Base-by-base conservation (phyloP, 495 filamentous ascomycete species). In the Penicilliopsis zonata region DNA sequence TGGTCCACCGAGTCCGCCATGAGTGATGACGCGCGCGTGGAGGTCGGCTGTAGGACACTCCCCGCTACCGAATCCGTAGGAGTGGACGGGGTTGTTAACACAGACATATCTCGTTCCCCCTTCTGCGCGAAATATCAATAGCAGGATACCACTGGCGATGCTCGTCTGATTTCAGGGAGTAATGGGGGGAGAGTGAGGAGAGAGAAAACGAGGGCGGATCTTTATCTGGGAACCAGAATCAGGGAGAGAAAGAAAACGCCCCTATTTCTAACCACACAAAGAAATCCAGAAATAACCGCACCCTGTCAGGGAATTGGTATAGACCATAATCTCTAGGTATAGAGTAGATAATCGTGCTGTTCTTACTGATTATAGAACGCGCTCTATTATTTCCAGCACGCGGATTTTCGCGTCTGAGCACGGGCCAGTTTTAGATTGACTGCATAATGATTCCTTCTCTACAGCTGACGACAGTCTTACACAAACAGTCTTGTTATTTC, bases 11-110 rank as follows among this genome's bases (percentile, higher is more conserved):
- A 37, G 16, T 44, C 46, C 1, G 45, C 50, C 37, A 42, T 41
- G 9, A 64, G 62, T 4, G 65, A 63, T 1, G 65, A 69, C 2
- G 65, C 54, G 13, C 49, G 52, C 18, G 63, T 67, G 1, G 67
- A 69, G 13, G 5, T 16, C 28, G 6, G 28, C n/a, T 30, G 28
- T 16, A 31, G 10, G 22, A 7, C 28, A 16, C 28, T 23, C 4
- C 27, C 38, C 4, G 29, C 19, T n/a, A n/a, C n/a, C 3, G 44
- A 63, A 15, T 57, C 56, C 9, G 53, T 44, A 6, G 42, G 37
- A 2, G 57, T 60, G 5, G 40, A 37, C 4, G 57, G 52, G n/a
- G 58, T 59, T 13, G 53, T 57, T 14, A 50, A 46, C 3, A 48
- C 44, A 12, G 59, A 63, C 48, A 58, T 56, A 9, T 21, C 31